A percentile compares a stretch with the other conserved stretches of the same genome.
Conservation (phyloP, 495 filamentous ascomycete genomes). For the Neurospora sp. region DNA sequence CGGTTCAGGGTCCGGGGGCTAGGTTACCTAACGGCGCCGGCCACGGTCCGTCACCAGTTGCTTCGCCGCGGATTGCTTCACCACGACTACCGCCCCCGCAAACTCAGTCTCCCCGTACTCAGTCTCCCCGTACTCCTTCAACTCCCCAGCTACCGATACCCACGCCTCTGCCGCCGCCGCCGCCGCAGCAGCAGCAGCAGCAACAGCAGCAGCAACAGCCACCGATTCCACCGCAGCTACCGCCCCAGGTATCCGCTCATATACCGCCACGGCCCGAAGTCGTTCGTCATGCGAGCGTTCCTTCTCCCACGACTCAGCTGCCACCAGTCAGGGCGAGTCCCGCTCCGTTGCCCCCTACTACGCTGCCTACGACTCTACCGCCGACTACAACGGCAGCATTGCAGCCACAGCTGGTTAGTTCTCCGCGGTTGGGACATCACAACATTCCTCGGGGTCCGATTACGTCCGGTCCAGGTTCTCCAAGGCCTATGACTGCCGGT, state of each 20-base stretch:
- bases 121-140: neutral
- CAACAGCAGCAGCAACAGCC: neutral
- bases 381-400: neutral
- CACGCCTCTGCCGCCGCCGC: slow-evolving; percentile 1
- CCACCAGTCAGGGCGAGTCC: slow-evolving; percentile 1
- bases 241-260: neutral
- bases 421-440: slow-evolving; percentile 8
- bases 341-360: neutral
- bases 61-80: slow-evolving; percentile 1
- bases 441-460: slow-evolving; percentile 9
- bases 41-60: slow-evolving; percentile 4
- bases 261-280: neutral
- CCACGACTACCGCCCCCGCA: neutral
- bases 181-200: neutral
- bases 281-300: neutral
- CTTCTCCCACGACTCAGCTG: neutral
- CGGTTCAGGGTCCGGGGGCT: neutral
- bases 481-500: slow-evolving; percentile 12
- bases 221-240: neutral
- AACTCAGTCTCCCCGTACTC: neutral
- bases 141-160: slow-evolving; percentile 5
- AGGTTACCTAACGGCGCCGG: neutral
- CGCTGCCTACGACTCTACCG: neutral
- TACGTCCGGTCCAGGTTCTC: slow-evolving; percentile 17
- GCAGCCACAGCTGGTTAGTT: slow-evolving; percentile 6